These are phyloP conservation scores for Microstegium vimineum DNA, from an alignment of 176 grass and related monocot genomes.

Conservation along the genomic window DNA sequence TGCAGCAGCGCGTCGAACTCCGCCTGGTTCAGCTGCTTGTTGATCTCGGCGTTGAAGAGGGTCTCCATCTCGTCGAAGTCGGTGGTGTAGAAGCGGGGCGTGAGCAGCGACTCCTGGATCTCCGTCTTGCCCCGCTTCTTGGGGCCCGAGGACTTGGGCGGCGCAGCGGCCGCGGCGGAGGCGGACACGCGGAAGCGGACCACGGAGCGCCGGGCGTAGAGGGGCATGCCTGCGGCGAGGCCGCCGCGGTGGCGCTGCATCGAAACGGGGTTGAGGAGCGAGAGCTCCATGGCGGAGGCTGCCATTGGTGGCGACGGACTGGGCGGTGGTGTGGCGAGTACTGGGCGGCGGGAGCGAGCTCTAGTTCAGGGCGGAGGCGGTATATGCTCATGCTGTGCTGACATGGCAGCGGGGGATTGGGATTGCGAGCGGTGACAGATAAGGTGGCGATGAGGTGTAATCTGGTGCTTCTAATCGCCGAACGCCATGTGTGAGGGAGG, in stretches of 20 bases:
- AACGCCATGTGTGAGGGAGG: conserved; percentile 43
- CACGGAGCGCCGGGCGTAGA: background rate
- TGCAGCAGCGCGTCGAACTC: conserved; percentile 91
- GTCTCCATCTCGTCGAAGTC: conserved; percentile 98
- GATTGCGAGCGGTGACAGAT: conserved; percentile 6
- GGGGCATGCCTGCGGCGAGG: background rate
- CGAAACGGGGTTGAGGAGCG: conserved; percentile 57
- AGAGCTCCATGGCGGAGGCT: conserved; percentile 63
- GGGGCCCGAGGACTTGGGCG: conserved; percentile 27
- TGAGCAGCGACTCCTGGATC: conserved; percentile 84
- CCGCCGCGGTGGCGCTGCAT: conserved; percentile 17
- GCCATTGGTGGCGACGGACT: conserved; percentile 19
- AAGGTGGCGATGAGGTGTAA: conserved; percentile 64
- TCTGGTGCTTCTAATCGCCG: conserved; percentile 47
- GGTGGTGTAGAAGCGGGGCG: conserved; percentile 89
- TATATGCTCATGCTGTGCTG: background rate
- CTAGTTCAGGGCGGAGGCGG: background rate
- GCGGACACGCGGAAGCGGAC: conserved; percentile 33
- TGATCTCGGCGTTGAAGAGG: conserved; percentile 93
- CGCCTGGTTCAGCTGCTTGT: conserved; percentile 87
- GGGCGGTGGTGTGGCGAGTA: background rate
- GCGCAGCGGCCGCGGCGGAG: conserved; percentile 24
- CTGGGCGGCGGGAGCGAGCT: conserved; percentile 6
- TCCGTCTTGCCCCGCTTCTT: conserved; percentile 64
- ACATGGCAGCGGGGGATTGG: background rate